A percentile compares a stretch with the other conserved stretches of the same genome.
phyloP scores from a whole-genome alignment of 208 protist genomes.

The Leishmania guyanensis region DNA sequence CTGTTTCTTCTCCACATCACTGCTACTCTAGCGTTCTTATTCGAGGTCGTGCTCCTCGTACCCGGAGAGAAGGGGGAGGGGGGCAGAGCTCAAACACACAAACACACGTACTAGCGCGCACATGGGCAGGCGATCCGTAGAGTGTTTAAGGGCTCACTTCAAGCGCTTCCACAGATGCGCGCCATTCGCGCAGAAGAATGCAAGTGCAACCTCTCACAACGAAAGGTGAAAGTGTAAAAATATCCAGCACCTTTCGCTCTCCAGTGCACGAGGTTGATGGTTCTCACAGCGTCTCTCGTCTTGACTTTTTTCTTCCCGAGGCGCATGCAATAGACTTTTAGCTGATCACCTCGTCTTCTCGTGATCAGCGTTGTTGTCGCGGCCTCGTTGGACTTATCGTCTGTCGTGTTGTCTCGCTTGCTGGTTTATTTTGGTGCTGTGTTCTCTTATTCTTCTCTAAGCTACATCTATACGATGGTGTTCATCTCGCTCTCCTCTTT shows the following conservation, averaged over 20 bases:
- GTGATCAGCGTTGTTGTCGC: background rate
- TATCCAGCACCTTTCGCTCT: background rate
- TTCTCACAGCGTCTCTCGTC: background rate
- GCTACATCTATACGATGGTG: background rate
- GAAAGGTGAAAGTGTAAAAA: background rate
- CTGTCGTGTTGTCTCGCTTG: background rate
- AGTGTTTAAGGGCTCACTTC: background rate
- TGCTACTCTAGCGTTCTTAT: background rate
- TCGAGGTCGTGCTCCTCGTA: background rate
- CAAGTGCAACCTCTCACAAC: background rate
- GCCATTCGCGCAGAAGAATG: background rate
- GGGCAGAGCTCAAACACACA: background rate
- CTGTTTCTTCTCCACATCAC: background rate
- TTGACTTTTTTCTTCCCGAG: background rate
- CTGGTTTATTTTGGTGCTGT: background rate
- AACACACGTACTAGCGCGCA: background rate
- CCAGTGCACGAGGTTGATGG: background rate
- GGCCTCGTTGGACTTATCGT: background rate
- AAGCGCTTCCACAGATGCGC: background rate
- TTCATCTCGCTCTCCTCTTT: background rate
- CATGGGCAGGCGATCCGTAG: background rate
- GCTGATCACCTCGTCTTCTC: background rate
- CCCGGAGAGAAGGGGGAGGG: background rate
- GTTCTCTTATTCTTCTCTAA: conserved; percentile 6
- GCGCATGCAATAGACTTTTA: background rate